phyloP scores from a whole-genome alignment of 2,329 filamentous ascomycete species.

The Cadophora sp. region DNA sequence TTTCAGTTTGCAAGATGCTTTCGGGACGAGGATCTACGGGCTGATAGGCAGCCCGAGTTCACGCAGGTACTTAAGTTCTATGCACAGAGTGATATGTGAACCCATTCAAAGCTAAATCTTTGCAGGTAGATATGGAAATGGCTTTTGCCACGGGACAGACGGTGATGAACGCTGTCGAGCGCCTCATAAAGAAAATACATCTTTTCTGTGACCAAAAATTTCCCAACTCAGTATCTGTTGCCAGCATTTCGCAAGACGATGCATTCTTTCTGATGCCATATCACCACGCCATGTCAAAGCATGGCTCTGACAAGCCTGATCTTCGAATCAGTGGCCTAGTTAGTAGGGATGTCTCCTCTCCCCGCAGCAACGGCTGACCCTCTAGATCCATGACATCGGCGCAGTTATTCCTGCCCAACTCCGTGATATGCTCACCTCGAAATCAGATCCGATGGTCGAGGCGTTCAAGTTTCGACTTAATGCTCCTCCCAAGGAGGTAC shows the following conservation, averaged over 20 bases:
- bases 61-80: conserved; percentile 68
- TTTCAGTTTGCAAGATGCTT: conserved; percentile 96
- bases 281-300: conserved; percentile 76
- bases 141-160: conserved; percentile 77
- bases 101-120: background rate
- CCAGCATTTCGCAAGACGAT: conserved; percentile 10
- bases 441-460: conserved; percentile 75
- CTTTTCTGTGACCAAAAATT: background rate
- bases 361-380: conserved; percentile 2
- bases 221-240: background rate
- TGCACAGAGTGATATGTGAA: background rate
- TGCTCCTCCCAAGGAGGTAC: conserved; percentile 58
- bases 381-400: conserved; percentile 70
- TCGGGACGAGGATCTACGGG: conserved; percentile 89
- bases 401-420: conserved; percentile 69
- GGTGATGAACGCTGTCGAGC: conserved; percentile 62
- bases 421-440: conserved; percentile 74
- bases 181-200: conserved; percentile 40
- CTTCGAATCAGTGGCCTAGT: conserved; percentile 75
- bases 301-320: conserved; percentile 94
- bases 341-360: conserved; percentile 37
- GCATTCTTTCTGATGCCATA: conserved; percentile 64
- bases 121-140: conserved; percentile 90
- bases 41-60: conserved; percentile 95
- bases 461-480: conserved; percentile 71